Evolutionary conservation across 1,139 yeast species (phyloP).

Genomic region (Saccharomyces hybrid): DNA sequence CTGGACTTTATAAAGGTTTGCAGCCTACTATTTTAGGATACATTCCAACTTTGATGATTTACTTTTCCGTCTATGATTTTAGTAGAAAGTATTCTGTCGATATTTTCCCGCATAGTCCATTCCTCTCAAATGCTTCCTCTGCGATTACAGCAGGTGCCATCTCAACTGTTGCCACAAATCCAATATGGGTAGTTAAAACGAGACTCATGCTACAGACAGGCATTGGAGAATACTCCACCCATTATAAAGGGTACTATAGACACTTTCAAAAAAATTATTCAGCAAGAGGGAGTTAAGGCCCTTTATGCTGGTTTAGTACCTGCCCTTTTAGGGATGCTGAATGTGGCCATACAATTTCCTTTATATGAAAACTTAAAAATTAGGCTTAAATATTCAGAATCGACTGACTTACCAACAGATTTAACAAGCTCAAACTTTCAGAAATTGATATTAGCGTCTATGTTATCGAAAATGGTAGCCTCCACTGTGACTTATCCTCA

Average conservation of each 20-base stretch:
- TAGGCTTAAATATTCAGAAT: slow-evolving; percentile 33
- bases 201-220: slow-evolving; percentile 78
- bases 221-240: slow-evolving; percentile 28
- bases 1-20: slow-evolving; percentile 83
- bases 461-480: slow-evolving; percentile 82
- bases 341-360: slow-evolving; percentile 96
- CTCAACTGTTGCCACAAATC: slow-evolving; percentile 83
- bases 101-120: slow-evolving; percentile 38
- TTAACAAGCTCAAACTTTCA: slow-evolving; percentile 28
- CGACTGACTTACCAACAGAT: slow-evolving; percentile 6
- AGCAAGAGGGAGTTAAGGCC: slow-evolving; percentile 71
- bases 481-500: slow-evolving; percentile 90
- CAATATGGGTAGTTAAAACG: slow-evolving; percentile 67
- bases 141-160: slow-evolving; percentile 88
- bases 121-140: slow-evolving; percentile 59
- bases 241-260: slow-evolving; percentile 77
- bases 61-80: slow-evolving; percentile 80
- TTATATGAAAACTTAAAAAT: slow-evolving; percentile 77
- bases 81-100: slow-evolving; percentile 50
- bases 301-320: slow-evolving; percentile 89
- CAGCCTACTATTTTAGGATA: slow-evolving; percentile 89
- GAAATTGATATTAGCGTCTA: slow-evolving; percentile 63
- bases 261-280: slow-evolving; percentile 73
- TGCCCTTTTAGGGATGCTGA: slow-evolving; percentile 80
- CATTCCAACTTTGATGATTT: slow-evolving; percentile 95